Base-by-base conservation (phyloP, 768 basidiomycete genomes). In the Trametes elegans region DNA sequence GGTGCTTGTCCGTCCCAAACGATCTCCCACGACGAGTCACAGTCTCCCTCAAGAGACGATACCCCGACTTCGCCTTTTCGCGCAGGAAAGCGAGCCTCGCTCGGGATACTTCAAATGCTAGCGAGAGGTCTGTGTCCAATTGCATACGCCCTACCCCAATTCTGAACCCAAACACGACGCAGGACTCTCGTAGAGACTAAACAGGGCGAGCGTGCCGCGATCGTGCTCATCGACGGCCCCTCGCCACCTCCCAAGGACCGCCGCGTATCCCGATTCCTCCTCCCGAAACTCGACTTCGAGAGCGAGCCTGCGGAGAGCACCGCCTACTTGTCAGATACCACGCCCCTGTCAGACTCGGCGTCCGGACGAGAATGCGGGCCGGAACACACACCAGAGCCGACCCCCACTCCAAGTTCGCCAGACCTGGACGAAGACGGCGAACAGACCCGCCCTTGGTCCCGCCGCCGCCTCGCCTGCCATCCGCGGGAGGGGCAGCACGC, bases 191-290 rank as follows among this genome's bases (percentile, higher is more conserved):
- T 58, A 9, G 39, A 52, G 9, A 11, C 40, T 31, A 44, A 53
- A n/a, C 21, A 41, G 24, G 21, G 18, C 23, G 19, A 35, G 9
- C 14, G 28, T 6, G n/a, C 27, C 16, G 52, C 49, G 14, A 26
- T 59, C 9, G 34, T 59, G 5, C 41, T 59, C 48, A 59, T 59
- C 16, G 52, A 53, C 28, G 24, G 47, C 23, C 57, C 57, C 18
- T 35, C 19, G 10, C 51, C 52, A 10, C 57, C 57, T 5, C 53
- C 52, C 26, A 54, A 59, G 10, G 57, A 59, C 46, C n/a, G 42
- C n/a, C n/a, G n/a, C 32, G 27, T 14, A 26, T 36, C 24, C 3
- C 18, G 10, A 2, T 39, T 21, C 27, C 43, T 18, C 13, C 19
- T 53, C 24, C 47, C 42, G 10, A 24, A 45, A 3, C 53, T 47